Conservation (phyloP, 345 rosid genomes). For the Excoecaria cochinchinensis region DNA sequence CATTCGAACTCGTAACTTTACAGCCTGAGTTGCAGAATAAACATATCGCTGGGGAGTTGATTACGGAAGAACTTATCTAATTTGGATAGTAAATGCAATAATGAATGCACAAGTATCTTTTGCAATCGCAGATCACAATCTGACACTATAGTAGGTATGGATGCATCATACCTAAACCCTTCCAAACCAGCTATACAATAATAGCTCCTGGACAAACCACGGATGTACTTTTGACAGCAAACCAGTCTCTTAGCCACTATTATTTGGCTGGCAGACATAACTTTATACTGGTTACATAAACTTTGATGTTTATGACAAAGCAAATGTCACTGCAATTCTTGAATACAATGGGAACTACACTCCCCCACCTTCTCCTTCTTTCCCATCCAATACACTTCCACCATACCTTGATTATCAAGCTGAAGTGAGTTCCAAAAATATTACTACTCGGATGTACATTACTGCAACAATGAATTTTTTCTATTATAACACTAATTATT, state of each 20-base stretch:
- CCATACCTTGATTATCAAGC: not conserved
- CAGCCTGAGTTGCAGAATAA: too few species aligned
- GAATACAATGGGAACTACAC: conserved; percentile 46
- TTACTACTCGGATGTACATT: not conserved
- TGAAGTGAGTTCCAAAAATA: too few species aligned
- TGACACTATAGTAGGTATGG: conserved; percentile 35
- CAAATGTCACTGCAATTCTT: conserved; percentile 79
- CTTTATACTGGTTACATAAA: too few species aligned
- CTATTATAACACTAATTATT: not conserved
- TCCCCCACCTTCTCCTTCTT: conserved; percentile 21
- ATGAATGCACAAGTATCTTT: conserved; percentile 31
- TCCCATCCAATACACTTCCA: conserved; percentile 28
- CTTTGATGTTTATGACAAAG: conserved; percentile 65
- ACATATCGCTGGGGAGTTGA: conserved; percentile 30
- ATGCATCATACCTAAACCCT: conserved; percentile 34
- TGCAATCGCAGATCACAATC: conserved; percentile 31
- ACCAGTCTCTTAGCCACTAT: too few species aligned
- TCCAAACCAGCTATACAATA: conserved; percentile 40
- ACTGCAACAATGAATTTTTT: not conserved
- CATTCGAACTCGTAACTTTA: too few species aligned
- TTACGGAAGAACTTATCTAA: conserved; percentile 31
- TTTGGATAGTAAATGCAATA: conserved; percentile 35
- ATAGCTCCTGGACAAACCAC: conserved; percentile 79
- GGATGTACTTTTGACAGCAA: conserved; percentile 59
- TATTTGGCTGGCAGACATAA: too few species aligned